Evolutionary conservation across 306 rosid genomes (phyloP), one percentile per base, ranked within the genome.

Genomic region (Purshia tridentata): DNA sequence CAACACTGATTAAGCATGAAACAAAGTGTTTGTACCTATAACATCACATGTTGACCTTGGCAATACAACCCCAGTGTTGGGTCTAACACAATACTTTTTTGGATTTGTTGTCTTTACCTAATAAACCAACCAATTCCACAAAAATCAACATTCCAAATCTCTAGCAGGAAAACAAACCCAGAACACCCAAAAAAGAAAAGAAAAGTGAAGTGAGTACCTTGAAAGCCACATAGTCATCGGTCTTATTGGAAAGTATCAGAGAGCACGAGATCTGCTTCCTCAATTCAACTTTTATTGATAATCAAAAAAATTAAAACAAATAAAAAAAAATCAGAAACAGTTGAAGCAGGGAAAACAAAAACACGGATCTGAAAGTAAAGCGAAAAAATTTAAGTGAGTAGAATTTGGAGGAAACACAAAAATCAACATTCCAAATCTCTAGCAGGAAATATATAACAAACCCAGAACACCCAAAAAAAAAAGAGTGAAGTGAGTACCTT

Each of bases 241-340:
- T 81, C 83, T 81, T 82, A 82, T 92, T 92, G 55, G 85, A 85
- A 66, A 92, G 86, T 59, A 82, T 94, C 84, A 90, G 75, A 72
- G 94, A 82, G 84, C 96, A 90, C 8, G 96, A 85, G 98, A 92
- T 92, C 96, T 90, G 98, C 91, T 90, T 92, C 94, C 82, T 84
- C 97, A 91, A 82, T 76, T 91, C 97, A 79, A 91, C 94, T 91
- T 75, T 50, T 41, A 4, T 35, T 9, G 20, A 16, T 29, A 70
- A 48, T 45, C 47, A 66, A 42, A 35, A 71, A 18, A 39, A 52
- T 35, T 41, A 42, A 73, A 74, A 51, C 50, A 45, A 72, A 73
- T 48, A 52, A 44, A 12, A 49, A 10, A 16, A 58, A 73, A 84
- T 80, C 82, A 84, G 82, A 77, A 78, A 53, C 72, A 67, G 35